Percentiles rank a stretch among this genome's conserved stretches.
Conservation (phyloP, 768 basidiomycete genomes). For the Pleurotus pulmonarius region DNA sequence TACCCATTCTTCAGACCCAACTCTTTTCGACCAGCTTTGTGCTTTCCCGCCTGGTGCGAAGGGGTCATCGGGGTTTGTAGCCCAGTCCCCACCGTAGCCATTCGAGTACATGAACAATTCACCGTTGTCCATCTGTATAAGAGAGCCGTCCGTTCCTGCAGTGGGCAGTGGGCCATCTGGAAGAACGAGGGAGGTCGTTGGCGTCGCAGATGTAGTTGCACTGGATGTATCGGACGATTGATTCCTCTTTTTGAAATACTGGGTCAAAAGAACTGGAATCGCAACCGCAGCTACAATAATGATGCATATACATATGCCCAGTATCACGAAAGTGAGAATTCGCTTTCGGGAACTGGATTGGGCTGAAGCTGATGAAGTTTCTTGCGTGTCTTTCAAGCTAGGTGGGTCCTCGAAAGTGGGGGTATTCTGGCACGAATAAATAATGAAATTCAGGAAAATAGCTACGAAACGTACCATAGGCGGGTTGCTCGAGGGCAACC, state of each 20-base stretch:
- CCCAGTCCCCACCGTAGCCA: constrained; percentile 80
- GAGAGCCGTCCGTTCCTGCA: constrained; percentile 64
- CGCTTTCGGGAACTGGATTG: too few relatives aligned
- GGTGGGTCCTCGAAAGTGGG: background rate
- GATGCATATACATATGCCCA: constrained; percentile 25
- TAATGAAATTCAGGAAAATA: background rate
- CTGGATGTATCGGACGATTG: constrained; percentile 10
- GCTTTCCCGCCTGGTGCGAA: constrained; percentile 71
- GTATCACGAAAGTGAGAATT: background rate
- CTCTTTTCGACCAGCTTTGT: constrained; percentile 75
- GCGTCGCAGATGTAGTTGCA: constrained; percentile 12
- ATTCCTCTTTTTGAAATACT: constrained; percentile 16
- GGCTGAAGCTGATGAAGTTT: background rate
- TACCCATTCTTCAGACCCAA: constrained; percentile 68
- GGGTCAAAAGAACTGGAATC: constrained; percentile 24
- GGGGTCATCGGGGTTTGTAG: constrained; percentile 63
- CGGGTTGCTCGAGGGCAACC: background rate
- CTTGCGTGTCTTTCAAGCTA: background rate
- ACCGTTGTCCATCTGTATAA: constrained; percentile 70
- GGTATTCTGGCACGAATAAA: background rate
- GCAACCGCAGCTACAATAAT: constrained; percentile 39
- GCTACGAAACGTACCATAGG: background rate
- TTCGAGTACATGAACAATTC: constrained; percentile 77
- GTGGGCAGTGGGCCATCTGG: constrained; percentile 19
- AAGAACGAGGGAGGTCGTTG: constrained; percentile 6